Conservation (phyloP, 1,284 basidiomycete species). For the Pseudozyma sp. region DNA sequence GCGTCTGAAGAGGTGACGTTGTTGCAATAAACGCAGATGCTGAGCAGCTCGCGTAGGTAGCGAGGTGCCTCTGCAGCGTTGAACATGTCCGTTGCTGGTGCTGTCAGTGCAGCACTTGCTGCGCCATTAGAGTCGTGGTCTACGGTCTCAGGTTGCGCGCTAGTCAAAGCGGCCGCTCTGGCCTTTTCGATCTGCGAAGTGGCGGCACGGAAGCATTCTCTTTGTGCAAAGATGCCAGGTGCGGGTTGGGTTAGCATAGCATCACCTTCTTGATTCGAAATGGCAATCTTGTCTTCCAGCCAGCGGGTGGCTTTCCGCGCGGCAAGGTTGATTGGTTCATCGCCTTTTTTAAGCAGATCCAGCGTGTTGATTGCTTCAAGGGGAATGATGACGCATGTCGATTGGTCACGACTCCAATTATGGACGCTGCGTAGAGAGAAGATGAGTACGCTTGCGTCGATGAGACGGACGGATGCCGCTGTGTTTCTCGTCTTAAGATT, state of each 20-base stretch:
- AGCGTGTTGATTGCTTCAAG: conserved; percentile 90
- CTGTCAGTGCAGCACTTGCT: no score
- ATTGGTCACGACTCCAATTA: conserved; percentile 78
- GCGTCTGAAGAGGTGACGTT: conserved; percentile 1
- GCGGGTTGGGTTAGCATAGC: conserved; percentile 28
- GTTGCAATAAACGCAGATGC: conserved; percentile 35
- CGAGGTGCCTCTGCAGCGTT: conserved; percentile 22
- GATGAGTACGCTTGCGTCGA: conserved; percentile 87
- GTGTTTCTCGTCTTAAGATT: background rate
- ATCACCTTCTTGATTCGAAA: conserved; percentile 20
- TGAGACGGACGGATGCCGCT: conserved; percentile 49
- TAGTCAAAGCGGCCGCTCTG: conserved; percentile 8
- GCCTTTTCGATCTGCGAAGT: conserved; percentile 22
- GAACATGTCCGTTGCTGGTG: conserved; percentile 21
- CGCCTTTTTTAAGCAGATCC: conserved; percentile 92
- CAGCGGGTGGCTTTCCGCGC: conserved; percentile 84
- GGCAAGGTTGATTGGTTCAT: conserved; percentile 79
- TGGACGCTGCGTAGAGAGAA: conserved; percentile 84
- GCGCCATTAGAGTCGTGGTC: background rate
- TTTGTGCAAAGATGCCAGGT: conserved; percentile 48
- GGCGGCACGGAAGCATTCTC: conserved; percentile 23
- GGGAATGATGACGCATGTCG: conserved; percentile 82
- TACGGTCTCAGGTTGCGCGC: background rate
- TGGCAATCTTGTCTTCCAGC: conserved; percentile 73
- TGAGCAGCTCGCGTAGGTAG: conserved; percentile 41